Evolutionary conservation across 345 rosid genomes (phyloP), one percentile per base, ranked within the genome.

Genomic region (Salix udensis): DNA sequence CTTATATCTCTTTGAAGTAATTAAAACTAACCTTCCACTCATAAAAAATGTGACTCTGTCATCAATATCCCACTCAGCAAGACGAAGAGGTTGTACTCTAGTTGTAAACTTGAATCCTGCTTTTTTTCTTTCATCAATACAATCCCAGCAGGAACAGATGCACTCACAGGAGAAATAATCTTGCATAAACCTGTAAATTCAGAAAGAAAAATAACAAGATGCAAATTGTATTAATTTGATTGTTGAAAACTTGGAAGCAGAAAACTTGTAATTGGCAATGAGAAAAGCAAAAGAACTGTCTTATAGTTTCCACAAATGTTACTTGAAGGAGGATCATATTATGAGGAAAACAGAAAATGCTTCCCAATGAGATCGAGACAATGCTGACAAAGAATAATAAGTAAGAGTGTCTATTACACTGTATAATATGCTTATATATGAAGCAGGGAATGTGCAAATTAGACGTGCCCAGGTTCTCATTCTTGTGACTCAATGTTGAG

Each of bases 51-150:
- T 94, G 79, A 94, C 94, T 84, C 86, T 90, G 79, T 96, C 99
- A 31, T 94, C 91, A 74, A 85, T 77, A 86, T 96, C 91, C 99
- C 99, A 96, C 79, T 90, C 96, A 69, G 99, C 97, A 77, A 96
- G 94, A 73, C 99, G 97, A 79, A 96, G 97, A 23, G 99, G 99
- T 73, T 96, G 99, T 72, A 96, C 96, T 79, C 99, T 91, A 50
- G 99, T 94, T 71, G 99, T 91, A 85, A 96, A 96, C 85, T 91
- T 96, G 82, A 96, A 96, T 71, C 97, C 94, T 76, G 88, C 85
- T 77, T 91, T 77, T 91, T 88, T 85, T 96, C 98, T 86, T 84
- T 92, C 89, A 84, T 91, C 82, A 96, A 80, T 71, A 96, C 99
- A 78, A 86, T 82, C 44, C 99, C 99, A 52, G 98, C 99, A 72